Evolutionary conservation across 352 stramenopile genomes (phyloP).

Genomic region (Globisporangium solare): DNA sequence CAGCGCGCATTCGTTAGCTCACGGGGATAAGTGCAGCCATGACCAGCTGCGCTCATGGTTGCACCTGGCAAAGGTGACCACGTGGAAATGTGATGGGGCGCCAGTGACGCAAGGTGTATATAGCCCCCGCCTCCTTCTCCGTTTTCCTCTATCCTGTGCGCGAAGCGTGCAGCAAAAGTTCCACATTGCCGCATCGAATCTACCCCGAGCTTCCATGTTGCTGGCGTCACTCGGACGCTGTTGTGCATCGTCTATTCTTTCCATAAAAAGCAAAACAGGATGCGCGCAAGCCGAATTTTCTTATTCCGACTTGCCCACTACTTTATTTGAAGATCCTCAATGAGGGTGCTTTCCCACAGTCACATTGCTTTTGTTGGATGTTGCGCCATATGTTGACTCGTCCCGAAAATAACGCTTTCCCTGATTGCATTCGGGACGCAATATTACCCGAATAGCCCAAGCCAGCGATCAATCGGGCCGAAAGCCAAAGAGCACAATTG

Average conservation of each 20-base stretch:
- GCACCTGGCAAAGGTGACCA: not conserved
- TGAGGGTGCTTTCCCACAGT: no score
- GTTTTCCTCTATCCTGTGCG: not conserved
- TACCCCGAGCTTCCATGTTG: not conserved
- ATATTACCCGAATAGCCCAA: no score
- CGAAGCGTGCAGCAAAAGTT: not conserved
- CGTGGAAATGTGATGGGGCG: not conserved
- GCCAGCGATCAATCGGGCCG: not conserved
- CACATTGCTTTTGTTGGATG: no score
- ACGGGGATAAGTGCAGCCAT: slow-evolving; percentile 6
- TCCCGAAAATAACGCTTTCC: no score
- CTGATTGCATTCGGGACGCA: no score
- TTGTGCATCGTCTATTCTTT: not conserved
- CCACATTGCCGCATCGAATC: not conserved
- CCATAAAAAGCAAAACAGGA: not conserved
- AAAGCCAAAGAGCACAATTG: not conserved
- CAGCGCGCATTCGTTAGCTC: not conserved
- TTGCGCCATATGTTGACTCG: no score
- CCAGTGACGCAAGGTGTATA: not conserved
- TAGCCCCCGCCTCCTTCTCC: not conserved
- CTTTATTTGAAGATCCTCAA: no score
- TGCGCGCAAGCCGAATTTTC: no score
- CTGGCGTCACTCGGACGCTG: not conserved
- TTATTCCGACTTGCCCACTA: no score
- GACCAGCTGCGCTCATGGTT: not conserved